Evolutionary conservation across 805 yeast genomes (phyloP).

Genomic region (Ogataea parapolymorpha): DNA sequence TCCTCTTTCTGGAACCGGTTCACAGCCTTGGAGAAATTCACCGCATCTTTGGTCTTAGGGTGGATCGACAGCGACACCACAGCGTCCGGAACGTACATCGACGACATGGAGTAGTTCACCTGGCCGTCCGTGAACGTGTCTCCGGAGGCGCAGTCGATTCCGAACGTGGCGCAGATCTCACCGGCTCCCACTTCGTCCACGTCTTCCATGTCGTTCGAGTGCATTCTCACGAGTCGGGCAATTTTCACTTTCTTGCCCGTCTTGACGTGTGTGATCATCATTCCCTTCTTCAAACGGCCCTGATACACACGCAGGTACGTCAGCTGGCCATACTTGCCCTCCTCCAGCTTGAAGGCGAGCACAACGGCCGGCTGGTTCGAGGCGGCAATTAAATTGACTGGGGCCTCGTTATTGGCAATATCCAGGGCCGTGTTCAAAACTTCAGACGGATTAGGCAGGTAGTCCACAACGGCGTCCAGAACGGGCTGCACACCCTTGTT

Average conservation of each 20-base stretch:
- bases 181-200: slow-evolving; percentile 95
- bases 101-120: slow-evolving; percentile 82
- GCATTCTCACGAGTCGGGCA: slow-evolving; percentile 95
- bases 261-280: slow-evolving; percentile 82
- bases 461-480: slow-evolving; percentile 92
- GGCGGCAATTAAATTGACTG: slow-evolving; percentile 73
- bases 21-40: slow-evolving; percentile 93
- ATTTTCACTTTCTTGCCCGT: slow-evolving; percentile 92
- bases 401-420: slow-evolving; percentile 56
- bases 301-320: slow-evolving; percentile 97
- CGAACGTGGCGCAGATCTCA: slow-evolving; percentile 98
- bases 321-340: slow-evolving; percentile 96
- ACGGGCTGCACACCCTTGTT: slow-evolving; percentile 95
- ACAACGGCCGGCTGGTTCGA: slow-evolving; percentile 83
- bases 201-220: slow-evolving; percentile 98
- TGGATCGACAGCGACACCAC: slow-evolving; percentile 89
- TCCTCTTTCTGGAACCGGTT: slow-evolving; percentile 98
- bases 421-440: slow-evolving; percentile 89
- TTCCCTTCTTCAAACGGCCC: slow-evolving; percentile 90
- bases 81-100: slow-evolving; percentile 99
- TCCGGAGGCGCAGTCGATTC: slow-evolving; percentile 98
- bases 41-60: slow-evolving; percentile 83
- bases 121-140: slow-evolving; percentile 92
- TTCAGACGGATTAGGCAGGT: slow-evolving; percentile 93
- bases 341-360: slow-evolving; percentile 97